Evolutionary conservation across 345 rosid genomes (phyloP).

Genomic region (Gynandropsis gynandra): DNA sequence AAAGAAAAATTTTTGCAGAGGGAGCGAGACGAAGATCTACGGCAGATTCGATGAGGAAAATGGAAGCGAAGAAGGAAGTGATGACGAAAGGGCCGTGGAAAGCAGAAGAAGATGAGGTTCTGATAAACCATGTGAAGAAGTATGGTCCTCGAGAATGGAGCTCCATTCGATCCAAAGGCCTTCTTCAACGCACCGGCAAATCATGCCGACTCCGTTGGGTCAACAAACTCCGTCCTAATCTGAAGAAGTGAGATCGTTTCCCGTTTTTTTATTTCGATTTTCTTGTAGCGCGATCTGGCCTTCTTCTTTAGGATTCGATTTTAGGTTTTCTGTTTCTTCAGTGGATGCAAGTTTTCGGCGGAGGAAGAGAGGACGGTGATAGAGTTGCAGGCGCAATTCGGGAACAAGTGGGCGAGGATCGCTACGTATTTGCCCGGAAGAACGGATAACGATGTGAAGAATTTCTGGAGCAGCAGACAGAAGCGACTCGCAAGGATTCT

Average conservation of each 20-base stretch:
- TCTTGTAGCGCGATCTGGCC: not conserved
- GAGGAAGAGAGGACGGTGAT: slow-evolving; percentile 92
- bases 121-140: slow-evolving; percentile 57
- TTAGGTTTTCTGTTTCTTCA: not conserved
- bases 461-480: slow-evolving; percentile 92
- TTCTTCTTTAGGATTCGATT: not conserved
- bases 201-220: slow-evolving; percentile 99
- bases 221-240: slow-evolving; percentile 87
- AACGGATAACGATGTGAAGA: slow-evolving; percentile 92
- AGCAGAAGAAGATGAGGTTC: slow-evolving; percentile 78
- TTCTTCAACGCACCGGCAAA: slow-evolving; percentile 76
- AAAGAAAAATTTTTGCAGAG: not conserved
- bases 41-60: slow-evolving; percentile 18
- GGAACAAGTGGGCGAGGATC: slow-evolving; percentile 94
- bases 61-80: slow-evolving; percentile 42
- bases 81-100: slow-evolving; percentile 92
- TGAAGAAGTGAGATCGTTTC: slow-evolving; percentile 45
- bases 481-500: slow-evolving; percentile 74
- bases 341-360: slow-evolving; percentile 83
- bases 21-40: not conserved
- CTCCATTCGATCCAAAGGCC: slow-evolving; percentile 99
- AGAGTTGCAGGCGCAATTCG: slow-evolving; percentile 72
- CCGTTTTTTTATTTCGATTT: not conserved
- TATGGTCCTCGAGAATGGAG: slow-evolving; percentile 96
- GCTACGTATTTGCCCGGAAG: slow-evolving; percentile 80